Conservation (phyloP, 176 grass and related monocot species). For the Elaeis guineensis region DNA sequence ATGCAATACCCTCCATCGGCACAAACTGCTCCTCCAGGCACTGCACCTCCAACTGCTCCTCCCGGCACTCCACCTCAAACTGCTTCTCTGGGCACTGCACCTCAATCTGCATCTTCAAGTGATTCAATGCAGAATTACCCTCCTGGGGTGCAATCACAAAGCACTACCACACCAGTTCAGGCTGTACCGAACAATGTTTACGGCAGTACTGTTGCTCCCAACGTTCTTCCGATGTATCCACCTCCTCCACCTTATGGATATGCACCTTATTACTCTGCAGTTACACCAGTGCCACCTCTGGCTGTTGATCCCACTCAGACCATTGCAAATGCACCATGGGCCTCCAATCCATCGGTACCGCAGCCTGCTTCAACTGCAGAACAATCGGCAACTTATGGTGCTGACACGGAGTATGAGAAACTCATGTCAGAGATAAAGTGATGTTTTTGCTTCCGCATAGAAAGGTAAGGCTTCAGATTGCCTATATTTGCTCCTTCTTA, state of each 20-base stretch:
- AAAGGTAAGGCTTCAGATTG: constrained; percentile 2
- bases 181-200: constrained; percentile 43
- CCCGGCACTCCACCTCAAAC: constrained; percentile 2
- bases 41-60: constrained; percentile 7
- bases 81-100: constrained; percentile 21
- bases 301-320: constrained; percentile 57
- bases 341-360: constrained; percentile 30
- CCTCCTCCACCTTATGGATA: constrained; percentile 43
- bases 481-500: too few relatives aligned
- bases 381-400: constrained; percentile 39
- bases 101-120: constrained; percentile 20
- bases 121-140: constrained; percentile 45
- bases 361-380: constrained; percentile 27
- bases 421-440: constrained; percentile 98
- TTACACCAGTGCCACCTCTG: constrained; percentile 38
- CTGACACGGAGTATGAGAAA: constrained; percentile 78
- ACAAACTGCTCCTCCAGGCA: constrained; percentile 49
- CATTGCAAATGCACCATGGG: constrained; percentile 72
- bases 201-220: constrained; percentile 31
- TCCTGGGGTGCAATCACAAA: constrained; percentile 46
- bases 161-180: constrained; percentile 36
- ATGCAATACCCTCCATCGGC: constrained; percentile 45
- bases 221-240: constrained; percentile 29
- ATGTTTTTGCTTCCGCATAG: constrained; percentile 18
- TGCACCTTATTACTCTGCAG: constrained; percentile 50